These are phyloP conservation scores for Oenanthe javanica DNA, from an alignment of 140 eudicot genomes.

Conservation along the genomic window DNA sequence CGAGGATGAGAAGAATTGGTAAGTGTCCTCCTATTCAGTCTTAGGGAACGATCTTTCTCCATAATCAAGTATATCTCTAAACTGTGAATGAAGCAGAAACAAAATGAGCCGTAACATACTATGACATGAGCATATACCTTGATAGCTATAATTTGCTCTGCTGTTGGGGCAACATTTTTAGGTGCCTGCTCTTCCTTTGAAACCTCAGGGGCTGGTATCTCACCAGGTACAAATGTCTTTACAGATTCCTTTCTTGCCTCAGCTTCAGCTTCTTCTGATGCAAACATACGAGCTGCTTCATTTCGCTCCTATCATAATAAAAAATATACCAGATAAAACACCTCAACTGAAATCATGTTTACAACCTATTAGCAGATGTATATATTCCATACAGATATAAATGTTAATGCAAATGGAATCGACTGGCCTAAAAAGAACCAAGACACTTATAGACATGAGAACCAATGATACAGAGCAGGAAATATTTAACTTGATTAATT, in stretches of 20 bases:
- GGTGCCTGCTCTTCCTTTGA: constrained; percentile 67
- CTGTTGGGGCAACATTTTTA: constrained; percentile 81
- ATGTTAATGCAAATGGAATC: neutral
- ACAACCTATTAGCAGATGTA: neutral
- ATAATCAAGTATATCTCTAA: neutral
- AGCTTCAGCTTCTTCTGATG: constrained; percentile 89
- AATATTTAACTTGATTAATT: neutral
- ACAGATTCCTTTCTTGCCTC: constrained; percentile 67
- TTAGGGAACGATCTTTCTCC: neutral
- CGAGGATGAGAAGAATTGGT: neutral
- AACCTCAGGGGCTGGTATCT: constrained; percentile 49
- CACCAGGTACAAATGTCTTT: constrained; percentile 78
- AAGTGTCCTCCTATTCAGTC: neutral
- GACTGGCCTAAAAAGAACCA: neutral
- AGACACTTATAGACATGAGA: neutral
- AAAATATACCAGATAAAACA: constrained; percentile 7
- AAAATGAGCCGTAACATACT: neutral
- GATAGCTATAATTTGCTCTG: constrained; percentile 89
- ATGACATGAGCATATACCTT: constrained; percentile 41
- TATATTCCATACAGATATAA: neutral
- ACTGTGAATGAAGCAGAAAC: neutral
- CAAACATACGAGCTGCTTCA: constrained; percentile 76
- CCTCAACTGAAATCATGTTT: neutral
- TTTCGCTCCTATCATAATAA: constrained; percentile 49
- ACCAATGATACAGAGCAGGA: neutral